Percentiles rank a stretch among this genome's conserved stretches.
phyloP scores from a whole-genome alignment of 148 eudicot species.

The Rhododendron simsii region DNA sequence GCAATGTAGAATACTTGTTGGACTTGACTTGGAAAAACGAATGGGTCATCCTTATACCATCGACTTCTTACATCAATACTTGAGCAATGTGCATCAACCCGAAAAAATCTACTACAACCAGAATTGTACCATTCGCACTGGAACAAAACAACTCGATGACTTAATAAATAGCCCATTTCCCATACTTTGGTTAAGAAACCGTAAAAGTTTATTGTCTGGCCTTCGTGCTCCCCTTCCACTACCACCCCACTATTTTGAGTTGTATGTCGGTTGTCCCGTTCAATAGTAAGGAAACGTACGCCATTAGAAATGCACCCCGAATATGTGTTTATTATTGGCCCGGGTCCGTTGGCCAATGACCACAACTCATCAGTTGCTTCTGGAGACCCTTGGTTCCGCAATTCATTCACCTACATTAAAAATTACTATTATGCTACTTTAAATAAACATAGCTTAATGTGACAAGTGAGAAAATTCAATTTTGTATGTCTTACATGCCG shows the following conservation, averaged over 20 bases:
- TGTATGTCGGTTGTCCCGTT: background rate
- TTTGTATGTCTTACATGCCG: background rate
- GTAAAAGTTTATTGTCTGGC: background rate
- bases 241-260: conserved; percentile 8
- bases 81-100: background rate
- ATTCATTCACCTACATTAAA: background rate
- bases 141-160: background rate
- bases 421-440: no score
- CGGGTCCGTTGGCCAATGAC: conserved; percentile 3
- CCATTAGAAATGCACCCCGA: background rate
- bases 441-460: no score
- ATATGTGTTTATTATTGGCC: background rate
- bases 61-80: background rate
- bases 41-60: background rate
- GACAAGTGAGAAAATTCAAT: no score
- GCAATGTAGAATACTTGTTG: no score
- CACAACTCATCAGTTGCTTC: conserved; percentile 2
- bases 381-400: background rate
- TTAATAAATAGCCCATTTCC: background rate
- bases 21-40: conserved; percentile 1
- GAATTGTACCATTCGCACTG: conserved; percentile 5
- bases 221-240: background rate
- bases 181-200: background rate
- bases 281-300: background rate
- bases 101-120: background rate